A percentile compares a stretch with the other conserved stretches of the same genome.
Conservation (phyloP, 1,139 yeast species). For the Yamadazyma kanchanaburiensis region DNA sequence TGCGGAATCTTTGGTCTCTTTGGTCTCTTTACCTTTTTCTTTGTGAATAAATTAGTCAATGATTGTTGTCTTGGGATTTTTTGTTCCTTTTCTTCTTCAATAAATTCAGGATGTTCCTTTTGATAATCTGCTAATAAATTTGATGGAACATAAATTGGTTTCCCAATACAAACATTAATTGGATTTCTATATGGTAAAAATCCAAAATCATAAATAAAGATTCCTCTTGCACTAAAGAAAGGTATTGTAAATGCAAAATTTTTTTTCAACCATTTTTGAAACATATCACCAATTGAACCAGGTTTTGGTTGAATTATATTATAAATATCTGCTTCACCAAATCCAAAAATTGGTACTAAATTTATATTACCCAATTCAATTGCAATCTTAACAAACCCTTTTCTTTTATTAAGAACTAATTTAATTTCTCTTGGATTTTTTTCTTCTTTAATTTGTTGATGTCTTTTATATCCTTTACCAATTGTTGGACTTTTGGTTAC, state of each 20-base stretch:
- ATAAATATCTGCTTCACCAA: conserved; percentile 87
- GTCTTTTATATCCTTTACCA: conserved; percentile 42
- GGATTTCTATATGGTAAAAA: conserved; percentile 82
- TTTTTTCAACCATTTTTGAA: conserved; percentile 72
- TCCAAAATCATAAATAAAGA: conserved; percentile 91
- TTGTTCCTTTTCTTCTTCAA: conserved; percentile 17
- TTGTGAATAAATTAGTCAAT: conserved; percentile 7
- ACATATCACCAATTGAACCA: conserved; percentile 47
- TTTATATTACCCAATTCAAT: conserved; percentile 73
- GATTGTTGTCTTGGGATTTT: conserved; percentile 8
- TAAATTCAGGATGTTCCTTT: conserved; percentile 24
- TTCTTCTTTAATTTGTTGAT: conserved; percentile 36
- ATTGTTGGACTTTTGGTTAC: conserved; percentile 33
- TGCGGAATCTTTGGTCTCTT: conserved; percentile 31
- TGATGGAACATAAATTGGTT: conserved; percentile 69
- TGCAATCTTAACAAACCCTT: conserved; percentile 88
- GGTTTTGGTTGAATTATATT: conserved; percentile 56
- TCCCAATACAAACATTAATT: conserved; percentile 76
- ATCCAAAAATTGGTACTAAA: conserved; percentile 85
- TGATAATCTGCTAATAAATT: conserved; percentile 31
- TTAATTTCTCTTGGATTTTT: conserved; percentile 9
- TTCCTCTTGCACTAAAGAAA: conserved; percentile 87
- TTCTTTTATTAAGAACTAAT: conserved; percentile 71
- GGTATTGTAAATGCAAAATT: conserved; percentile 84
- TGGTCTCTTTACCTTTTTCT: conserved; percentile 5